Evolutionary conservation across 768 basidiomycete genomes (phyloP).

Genomic region (Cyclocybe cylindracea): DNA sequence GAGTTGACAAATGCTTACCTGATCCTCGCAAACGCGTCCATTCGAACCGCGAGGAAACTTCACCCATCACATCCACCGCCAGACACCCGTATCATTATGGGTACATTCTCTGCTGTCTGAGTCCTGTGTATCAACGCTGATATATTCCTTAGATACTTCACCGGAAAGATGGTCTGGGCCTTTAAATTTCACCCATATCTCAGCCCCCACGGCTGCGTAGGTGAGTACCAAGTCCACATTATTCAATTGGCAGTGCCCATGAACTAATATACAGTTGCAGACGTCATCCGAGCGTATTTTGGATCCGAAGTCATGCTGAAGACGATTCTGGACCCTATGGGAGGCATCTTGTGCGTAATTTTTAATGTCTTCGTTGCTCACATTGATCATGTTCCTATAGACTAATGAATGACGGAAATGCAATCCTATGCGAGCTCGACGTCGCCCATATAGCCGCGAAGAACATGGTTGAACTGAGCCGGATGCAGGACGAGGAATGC

Average conservation of each 20-base stretch:
- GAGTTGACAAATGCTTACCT: too few species aligned
- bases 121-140: background rate
- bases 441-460: constrained; percentile 99
- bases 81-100: constrained; percentile 84
- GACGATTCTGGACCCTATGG: constrained; percentile 99
- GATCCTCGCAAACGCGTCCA: too few species aligned
- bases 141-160: constrained; percentile 66
- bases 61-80: constrained; percentile 26
- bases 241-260: background rate
- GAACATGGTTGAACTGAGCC: constrained; percentile 98
- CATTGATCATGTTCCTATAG: constrained; percentile 39
- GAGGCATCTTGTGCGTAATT: constrained; percentile 83
- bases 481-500: constrained; percentile 98
- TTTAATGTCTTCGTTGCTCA: background rate
- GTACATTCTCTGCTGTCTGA: constrained; percentile 37
- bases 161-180: constrained; percentile 92
- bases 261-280: constrained; percentile 75
- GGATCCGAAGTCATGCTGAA: constrained; percentile 99
- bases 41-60: too few species aligned
- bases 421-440: constrained; percentile 75
- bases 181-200: constrained; percentile 80
- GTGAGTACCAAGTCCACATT: constrained; percentile 39
- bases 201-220: constrained; percentile 66
- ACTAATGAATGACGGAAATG: constrained; percentile 98
- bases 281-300: constrained; percentile 96